Evolutionary conservation across 139 green algal genomes (phyloP).

Genomic region (Diplosphaera chodatii): DNA sequence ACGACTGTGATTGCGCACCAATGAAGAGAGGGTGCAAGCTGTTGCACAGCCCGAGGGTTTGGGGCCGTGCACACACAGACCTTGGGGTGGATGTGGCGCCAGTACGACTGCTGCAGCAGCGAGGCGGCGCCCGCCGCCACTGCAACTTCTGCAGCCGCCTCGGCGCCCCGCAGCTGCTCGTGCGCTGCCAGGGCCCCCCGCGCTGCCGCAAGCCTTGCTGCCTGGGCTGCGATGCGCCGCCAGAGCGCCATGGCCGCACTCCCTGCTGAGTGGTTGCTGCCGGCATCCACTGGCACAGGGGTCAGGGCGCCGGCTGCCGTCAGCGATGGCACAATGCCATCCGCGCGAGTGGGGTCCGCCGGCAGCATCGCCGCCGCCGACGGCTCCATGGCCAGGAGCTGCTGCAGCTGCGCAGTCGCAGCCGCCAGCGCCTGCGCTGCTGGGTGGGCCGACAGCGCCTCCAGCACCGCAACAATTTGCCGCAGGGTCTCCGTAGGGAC

Average conservation of each 20-base stretch:
- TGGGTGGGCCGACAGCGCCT: slow-evolving; percentile 8
- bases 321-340: not conserved
- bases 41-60: no score
- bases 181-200: slow-evolving; percentile 12
- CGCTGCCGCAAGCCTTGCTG: slow-evolving; percentile 2
- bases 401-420: slow-evolving; percentile 14
- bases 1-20: no score
- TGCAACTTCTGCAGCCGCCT: slow-evolving; percentile 11
- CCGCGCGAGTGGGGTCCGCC: not conserved
- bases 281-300: not conserved
- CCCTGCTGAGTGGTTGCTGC: not conserved
- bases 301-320: slow-evolving; percentile 4
- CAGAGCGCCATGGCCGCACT: not conserved
- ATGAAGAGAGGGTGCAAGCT: no score
- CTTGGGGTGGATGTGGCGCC: slow-evolving; percentile 39
- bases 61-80: not conserved
- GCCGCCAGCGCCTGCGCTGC: slow-evolving; percentile 4
- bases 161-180: slow-evolving; percentile 14
- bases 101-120: slow-evolving; percentile 48
- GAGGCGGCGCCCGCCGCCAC: slow-evolving; percentile 14
- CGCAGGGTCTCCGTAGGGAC: not conserved
- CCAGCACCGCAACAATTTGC: slow-evolving; percentile 5
- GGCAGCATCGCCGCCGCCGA: not conserved
- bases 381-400: not conserved
- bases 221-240: not conserved